Conservation (phyloP, 192 early-diverging fungal species). For the Blastocladiella britannica region DNA sequence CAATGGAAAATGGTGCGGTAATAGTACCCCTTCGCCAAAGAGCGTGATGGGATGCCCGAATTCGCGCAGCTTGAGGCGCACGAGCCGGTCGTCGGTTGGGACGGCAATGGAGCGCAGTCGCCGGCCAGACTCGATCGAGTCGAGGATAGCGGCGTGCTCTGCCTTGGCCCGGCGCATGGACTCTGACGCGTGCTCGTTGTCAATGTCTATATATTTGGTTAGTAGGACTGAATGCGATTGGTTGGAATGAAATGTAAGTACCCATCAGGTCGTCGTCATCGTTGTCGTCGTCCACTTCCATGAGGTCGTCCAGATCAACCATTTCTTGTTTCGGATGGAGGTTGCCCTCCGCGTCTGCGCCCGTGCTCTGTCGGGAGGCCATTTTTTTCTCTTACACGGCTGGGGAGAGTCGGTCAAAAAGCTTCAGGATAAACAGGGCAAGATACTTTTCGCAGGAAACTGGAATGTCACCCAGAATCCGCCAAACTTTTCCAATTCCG, state of each 20-base stretch:
- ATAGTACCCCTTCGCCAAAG: constrained; percentile 73
- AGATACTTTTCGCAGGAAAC: too few species aligned
- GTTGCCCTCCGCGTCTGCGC: too few species aligned
- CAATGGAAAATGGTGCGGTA: constrained; percentile 1
- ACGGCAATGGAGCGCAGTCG: constrained; percentile 60
- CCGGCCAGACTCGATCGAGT: constrained; percentile 54
- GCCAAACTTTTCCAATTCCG: too few species aligned
- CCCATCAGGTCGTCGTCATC: too few species aligned
- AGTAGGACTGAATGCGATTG: not conserved
- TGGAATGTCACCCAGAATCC: too few species aligned
- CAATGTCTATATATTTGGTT: not conserved
- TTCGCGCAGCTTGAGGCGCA: constrained; percentile 50
- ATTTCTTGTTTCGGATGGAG: too few species aligned
- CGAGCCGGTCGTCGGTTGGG: constrained; percentile 70
- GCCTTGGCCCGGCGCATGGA: not conserved
- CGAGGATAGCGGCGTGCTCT: constrained; percentile 29
- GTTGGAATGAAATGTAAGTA: not conserved
- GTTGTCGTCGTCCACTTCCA: not conserved
- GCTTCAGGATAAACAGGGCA: too few species aligned
- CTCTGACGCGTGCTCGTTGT: not conserved
- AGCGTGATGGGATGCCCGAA: constrained; percentile 68
- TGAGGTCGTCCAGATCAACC: not conserved
- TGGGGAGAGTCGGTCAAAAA: too few species aligned
- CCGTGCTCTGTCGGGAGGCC: too few species aligned
- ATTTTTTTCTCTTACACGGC: too few species aligned